A percentile compares a stretch with the other conserved stretches of the same genome.
Conservation (phyloP, 2,329 filamentous ascomycete species). For the Rhynchosporium secalis region DNA sequence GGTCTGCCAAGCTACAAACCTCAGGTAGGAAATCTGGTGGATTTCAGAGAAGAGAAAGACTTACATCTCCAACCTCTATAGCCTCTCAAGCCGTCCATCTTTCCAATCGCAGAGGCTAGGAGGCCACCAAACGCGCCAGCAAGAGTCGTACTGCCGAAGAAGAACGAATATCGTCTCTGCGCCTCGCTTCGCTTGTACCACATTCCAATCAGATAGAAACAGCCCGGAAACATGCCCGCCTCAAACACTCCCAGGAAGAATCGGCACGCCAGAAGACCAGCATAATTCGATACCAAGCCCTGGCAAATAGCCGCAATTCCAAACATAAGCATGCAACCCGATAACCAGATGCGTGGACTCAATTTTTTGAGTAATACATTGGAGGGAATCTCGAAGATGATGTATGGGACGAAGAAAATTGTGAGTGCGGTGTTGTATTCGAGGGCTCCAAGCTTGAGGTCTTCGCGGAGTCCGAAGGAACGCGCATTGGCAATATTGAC, state of each 20-base stretch:
- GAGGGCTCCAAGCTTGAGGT: conserved; percentile 58
- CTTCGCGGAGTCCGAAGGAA: conserved; percentile 62
- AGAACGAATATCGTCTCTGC: conserved; percentile 89
- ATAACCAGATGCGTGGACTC: conserved; percentile 70
- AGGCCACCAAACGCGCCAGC: conserved; percentile 85
- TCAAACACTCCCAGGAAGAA: conserved; percentile 84
- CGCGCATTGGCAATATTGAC: conserved; percentile 81
- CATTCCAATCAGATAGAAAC: conserved; percentile 76
- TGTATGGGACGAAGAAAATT: conserved; percentile 81
- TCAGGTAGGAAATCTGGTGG: background rate
- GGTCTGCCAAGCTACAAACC: background rate
- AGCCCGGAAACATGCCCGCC: conserved; percentile 75
- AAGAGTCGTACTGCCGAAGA: conserved; percentile 80
- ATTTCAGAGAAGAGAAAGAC: background rate
- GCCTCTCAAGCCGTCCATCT: conserved; percentile 70
- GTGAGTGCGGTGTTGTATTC: conserved; percentile 76
- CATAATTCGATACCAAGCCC: conserved; percentile 61
- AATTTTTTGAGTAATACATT: conserved; percentile 71
- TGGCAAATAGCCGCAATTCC: conserved; percentile 40
- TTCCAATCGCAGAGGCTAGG: conserved; percentile 82
- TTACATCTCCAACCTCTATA: conserved; percentile 73
- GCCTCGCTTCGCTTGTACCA: conserved; percentile 89
- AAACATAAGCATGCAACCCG: conserved; percentile 76
- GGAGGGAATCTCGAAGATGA: conserved; percentile 70
- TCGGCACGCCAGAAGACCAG: conserved; percentile 72